These are phyloP conservation scores for Zygoascus biomembranicola DNA, from an alignment of 805 yeast genomes.

Conservation along the genomic window DNA sequence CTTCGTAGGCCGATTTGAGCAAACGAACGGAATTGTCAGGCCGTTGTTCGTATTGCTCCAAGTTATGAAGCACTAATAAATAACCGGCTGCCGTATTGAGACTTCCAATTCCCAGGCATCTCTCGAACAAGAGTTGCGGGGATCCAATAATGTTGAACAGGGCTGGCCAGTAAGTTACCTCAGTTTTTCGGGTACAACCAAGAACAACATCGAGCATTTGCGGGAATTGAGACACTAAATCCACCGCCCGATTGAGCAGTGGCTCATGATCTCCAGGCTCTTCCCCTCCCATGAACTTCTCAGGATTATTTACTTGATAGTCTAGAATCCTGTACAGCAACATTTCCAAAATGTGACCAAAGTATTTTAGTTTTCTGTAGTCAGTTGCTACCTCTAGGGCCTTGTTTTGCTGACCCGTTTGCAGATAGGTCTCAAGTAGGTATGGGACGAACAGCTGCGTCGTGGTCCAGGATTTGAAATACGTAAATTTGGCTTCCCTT, in stretches of 20 bases:
- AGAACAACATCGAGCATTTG: constrained; percentile 32
- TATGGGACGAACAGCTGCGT: constrained; percentile 28
- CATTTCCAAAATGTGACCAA: constrained; percentile 35
- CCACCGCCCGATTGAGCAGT: constrained; percentile 18
- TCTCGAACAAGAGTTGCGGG: constrained; percentile 29
- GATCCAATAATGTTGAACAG: constrained; percentile 32
- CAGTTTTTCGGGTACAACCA: constrained; percentile 51
- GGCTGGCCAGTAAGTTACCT: constrained; percentile 44
- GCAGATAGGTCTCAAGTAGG: constrained; percentile 24
- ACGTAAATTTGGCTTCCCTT: constrained; percentile 26
- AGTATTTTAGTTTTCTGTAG: constrained; percentile 29
- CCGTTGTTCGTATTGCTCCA: constrained; percentile 21
- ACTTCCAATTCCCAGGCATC: constrained; percentile 26
- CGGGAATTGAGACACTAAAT: constrained; percentile 28
- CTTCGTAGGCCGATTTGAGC: constrained; percentile 28
- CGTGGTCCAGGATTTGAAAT: constrained; percentile 24
- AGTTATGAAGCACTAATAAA: constrained; percentile 31
- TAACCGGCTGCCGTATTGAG: constrained; percentile 35
- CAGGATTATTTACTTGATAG: constrained; percentile 12
- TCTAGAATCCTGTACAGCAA: constrained; percentile 30
- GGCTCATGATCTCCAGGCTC: constrained; percentile 3
- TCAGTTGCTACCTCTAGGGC: constrained; percentile 23
- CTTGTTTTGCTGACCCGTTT: constrained; percentile 10
- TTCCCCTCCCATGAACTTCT: neutral
- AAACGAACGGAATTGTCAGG: constrained; percentile 24